Percentiles rank a stretch among this genome's conserved stretches.
Conservation (phyloP, 306 rosid genomes). For the Aeschynomene evenia region DNA sequence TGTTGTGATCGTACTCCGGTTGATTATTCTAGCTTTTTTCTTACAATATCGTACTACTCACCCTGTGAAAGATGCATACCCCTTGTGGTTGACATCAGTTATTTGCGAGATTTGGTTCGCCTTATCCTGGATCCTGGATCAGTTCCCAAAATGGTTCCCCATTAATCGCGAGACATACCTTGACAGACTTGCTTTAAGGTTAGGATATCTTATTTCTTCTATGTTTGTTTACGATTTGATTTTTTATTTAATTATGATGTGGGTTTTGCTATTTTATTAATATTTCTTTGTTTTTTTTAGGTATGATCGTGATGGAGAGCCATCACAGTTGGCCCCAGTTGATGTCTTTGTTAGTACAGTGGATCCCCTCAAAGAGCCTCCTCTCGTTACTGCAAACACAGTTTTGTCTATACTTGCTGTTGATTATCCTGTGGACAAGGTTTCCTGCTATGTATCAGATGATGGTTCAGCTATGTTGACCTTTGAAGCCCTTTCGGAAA, state of each 20-base stretch:
- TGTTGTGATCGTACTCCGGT: slow-evolving; percentile 81
- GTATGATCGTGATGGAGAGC: slow-evolving; percentile 94
- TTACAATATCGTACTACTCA: slow-evolving; percentile 95
- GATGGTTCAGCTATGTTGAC: slow-evolving; percentile 99
- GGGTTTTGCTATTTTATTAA: slow-evolving; percentile 22
- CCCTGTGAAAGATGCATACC: slow-evolving; percentile 92
- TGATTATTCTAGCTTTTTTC: slow-evolving; percentile 89
- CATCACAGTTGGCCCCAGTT: slow-evolving; percentile 87
- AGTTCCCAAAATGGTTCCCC: slow-evolving; percentile 97
- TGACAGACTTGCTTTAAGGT: slow-evolving; percentile 89
- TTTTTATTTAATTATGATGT: slow-evolving; percentile 8
- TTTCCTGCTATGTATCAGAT: slow-evolving; percentile 96
- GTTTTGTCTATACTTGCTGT: slow-evolving; percentile 95
- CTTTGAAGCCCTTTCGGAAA: slow-evolving; percentile 94
- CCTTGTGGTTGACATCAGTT: slow-evolving; percentile 88
- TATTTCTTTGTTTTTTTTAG: slow-evolving; percentile 43
- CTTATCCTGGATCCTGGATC: slow-evolving; percentile 94
- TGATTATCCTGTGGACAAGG: slow-evolving; percentile 98
- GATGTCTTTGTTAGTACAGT: slow-evolving; percentile 96
- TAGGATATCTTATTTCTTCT: slow-evolving; percentile 12
- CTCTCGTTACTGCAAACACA: slow-evolving; percentile 91
- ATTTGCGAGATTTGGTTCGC: slow-evolving; percentile 99
- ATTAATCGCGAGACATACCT: slow-evolving; percentile 93
- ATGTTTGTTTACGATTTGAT: slow-evolving; percentile 1
- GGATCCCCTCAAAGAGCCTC: slow-evolving; percentile 99